A percentile compares a stretch with the other conserved stretches of the same genome.
These are phyloP conservation scores for Sparassis latifolia DNA, from an alignment of 1,284 basidiomycete genomes.

Conservation along the genomic window DNA sequence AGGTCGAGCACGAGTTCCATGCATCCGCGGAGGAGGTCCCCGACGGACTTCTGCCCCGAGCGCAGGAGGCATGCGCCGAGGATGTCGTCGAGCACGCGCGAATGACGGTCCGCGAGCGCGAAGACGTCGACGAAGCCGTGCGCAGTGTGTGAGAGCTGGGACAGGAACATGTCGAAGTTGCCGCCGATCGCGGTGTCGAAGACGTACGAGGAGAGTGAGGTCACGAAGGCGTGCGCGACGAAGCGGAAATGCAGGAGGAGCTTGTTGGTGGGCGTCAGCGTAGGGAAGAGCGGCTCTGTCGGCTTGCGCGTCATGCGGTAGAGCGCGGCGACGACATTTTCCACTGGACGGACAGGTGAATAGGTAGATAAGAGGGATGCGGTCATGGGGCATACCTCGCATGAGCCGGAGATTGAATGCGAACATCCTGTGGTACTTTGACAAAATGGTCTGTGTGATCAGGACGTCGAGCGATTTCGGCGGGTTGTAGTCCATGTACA, in stretches of 20 bases:
- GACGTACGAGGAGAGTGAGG: conserved; percentile 59
- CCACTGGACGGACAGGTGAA: conserved; percentile 38
- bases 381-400: conserved; percentile 44
- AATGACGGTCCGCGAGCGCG: conserved; percentile 65
- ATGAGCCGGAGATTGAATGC: conserved; percentile 71
- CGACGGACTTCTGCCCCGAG: conserved; percentile 60
- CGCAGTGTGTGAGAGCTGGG: conserved; percentile 17
- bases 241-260: conserved; percentile 67
- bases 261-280: conserved; percentile 43
- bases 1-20: conserved; percentile 69
- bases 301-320: conserved; percentile 52
- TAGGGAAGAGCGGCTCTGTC: conserved; percentile 49
- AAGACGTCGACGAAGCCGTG: conserved; percentile 64
- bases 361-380: neutral
- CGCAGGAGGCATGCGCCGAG: conserved; percentile 74
- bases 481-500: conserved; percentile 83
- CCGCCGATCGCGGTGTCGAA: conserved; percentile 73
- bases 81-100: conserved; percentile 66
- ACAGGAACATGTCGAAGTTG: conserved; percentile 67
- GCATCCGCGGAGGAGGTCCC: conserved; percentile 59
- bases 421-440: conserved; percentile 82
- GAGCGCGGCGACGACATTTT: conserved; percentile 61
- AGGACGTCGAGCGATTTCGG: conserved; percentile 65
- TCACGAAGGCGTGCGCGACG: conserved; percentile 63
- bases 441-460: conserved; percentile 61